Percentiles rank a stretch among this genome's conserved stretches.
These are phyloP conservation scores for Talaromyces sp. DNA, from an alignment of 2,329 filamentous ascomycete species.

Conservation along the genomic window DNA sequence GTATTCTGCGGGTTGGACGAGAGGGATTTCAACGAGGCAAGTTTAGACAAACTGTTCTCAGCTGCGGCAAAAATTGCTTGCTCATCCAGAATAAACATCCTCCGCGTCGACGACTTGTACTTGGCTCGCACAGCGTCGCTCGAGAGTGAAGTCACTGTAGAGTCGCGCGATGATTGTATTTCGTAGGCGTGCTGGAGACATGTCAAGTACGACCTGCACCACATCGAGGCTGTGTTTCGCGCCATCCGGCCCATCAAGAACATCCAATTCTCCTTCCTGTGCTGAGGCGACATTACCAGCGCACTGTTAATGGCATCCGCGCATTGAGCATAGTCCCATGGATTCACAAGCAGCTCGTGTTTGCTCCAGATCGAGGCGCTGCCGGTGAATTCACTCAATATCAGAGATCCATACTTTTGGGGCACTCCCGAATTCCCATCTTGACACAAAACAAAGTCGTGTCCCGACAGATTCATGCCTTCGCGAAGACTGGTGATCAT, in stretches of 20 bases:
- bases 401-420: constrained; percentile 80
- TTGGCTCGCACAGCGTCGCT: constrained; percentile 56
- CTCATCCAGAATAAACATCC: constrained; percentile 85
- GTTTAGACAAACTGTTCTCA: neutral
- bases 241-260: constrained; percentile 67
- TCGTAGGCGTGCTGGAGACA: constrained; percentile 69
- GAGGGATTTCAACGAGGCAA: constrained; percentile 42
- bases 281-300: constrained; percentile 70
- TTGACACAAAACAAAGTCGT: constrained; percentile 89
- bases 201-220: constrained; percentile 67
- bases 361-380: constrained; percentile 78
- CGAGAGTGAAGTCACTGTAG: constrained; percentile 74
- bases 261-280: constrained; percentile 69
- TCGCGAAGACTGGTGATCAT: constrained; percentile 93
- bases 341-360: constrained; percentile 79
- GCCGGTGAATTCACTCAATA: constrained; percentile 90
- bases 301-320: constrained; percentile 78
- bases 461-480: constrained; percentile 92
- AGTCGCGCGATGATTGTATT: constrained; percentile 73
- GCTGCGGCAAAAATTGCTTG: constrained; percentile 64
- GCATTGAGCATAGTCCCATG: constrained; percentile 86
- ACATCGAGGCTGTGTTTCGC: constrained; percentile 74
- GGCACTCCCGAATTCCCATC: constrained; percentile 62
- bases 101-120: constrained; percentile 60
- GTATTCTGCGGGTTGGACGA: constrained; percentile 71